phyloP scores from a whole-genome alignment of 495 filamentous ascomycete species.

The Hypoxylon lienhwacheense region DNA sequence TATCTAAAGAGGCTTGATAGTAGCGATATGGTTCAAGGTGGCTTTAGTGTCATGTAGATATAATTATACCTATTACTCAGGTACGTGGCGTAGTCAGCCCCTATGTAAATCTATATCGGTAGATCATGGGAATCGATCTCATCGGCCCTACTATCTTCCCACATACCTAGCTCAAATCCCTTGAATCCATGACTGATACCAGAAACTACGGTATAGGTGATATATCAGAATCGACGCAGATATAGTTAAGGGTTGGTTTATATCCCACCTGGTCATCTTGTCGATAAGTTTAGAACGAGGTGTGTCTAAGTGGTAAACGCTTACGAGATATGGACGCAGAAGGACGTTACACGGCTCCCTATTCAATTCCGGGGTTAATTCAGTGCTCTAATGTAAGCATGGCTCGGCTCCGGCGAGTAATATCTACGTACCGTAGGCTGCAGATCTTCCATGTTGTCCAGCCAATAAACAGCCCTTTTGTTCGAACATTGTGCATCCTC shows the following conservation, averaged over 20 bases:
- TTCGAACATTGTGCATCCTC: conserved; percentile 12
- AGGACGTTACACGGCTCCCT: conserved; percentile 11
- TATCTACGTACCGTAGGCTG: no score
- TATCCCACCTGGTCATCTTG: background rate
- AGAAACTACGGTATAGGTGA: conserved; percentile 8
- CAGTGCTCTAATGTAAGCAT: conserved; percentile 10
- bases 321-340: conserved; percentile 7
- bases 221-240: conserved; percentile 6
- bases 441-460: conserved; percentile 21
- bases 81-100: conserved; percentile 7
- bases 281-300: background rate
- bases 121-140: background rate
- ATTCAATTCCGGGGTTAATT: conserved; percentile 11
- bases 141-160: conserved; percentile 18
- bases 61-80: conserved; percentile 19
- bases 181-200: conserved; percentile 27
- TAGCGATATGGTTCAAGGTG: conserved; percentile 2
- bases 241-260: conserved; percentile 20
- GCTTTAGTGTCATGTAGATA: conserved; percentile 22
- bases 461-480: conserved; percentile 9
- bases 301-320: background rate
- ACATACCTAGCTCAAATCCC: conserved; percentile 12
- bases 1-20: conserved; percentile 6
- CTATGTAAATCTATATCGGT: background rate
- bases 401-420: conserved; percentile 16